These are phyloP conservation scores for Solanum appendiculatum DNA, from an alignment of 257 asterid species.

Conservation along the genomic window DNA sequence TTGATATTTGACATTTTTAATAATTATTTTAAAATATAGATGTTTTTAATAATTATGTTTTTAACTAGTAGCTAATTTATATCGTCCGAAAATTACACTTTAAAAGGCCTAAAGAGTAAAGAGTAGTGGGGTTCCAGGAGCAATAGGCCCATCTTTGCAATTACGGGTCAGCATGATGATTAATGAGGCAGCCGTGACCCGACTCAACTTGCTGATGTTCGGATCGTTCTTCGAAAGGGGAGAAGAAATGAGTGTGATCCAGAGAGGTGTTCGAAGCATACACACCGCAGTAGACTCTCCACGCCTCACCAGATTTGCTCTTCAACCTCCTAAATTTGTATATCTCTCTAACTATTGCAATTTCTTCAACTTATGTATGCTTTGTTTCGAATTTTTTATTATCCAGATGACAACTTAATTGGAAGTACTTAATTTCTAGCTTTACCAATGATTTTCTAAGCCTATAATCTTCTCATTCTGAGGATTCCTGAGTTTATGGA, in stretches of 20 bases:
- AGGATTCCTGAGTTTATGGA: not conserved
- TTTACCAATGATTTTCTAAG: not conserved
- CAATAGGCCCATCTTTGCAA: not conserved
- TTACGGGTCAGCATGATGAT: not conserved
- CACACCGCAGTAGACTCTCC: conserved; percentile 37
- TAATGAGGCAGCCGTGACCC: not conserved
- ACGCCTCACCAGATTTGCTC: conserved; percentile 50
- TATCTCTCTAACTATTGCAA: not conserved
- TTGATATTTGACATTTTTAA: too few species aligned
- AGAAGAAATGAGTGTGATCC: not conserved
- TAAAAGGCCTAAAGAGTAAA: not conserved
- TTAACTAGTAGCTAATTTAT: too few species aligned
- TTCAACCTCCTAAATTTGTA: conserved; percentile 61
- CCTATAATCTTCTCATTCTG: not conserved
- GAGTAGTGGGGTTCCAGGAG: not conserved
- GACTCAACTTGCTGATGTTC: not conserved
- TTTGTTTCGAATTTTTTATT: not conserved
- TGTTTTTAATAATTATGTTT: too few species aligned
- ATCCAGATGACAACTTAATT: not conserved
- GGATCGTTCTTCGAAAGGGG: not conserved
- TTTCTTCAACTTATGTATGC: not conserved
- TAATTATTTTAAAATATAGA: too few species aligned
- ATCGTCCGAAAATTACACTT: too few species aligned
- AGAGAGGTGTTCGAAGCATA: conserved; percentile 26
- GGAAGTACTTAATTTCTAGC: not conserved